Evolutionary conservation across 176 grass and related monocot genomes (phyloP).

Genomic region (Avena sativa): DNA sequence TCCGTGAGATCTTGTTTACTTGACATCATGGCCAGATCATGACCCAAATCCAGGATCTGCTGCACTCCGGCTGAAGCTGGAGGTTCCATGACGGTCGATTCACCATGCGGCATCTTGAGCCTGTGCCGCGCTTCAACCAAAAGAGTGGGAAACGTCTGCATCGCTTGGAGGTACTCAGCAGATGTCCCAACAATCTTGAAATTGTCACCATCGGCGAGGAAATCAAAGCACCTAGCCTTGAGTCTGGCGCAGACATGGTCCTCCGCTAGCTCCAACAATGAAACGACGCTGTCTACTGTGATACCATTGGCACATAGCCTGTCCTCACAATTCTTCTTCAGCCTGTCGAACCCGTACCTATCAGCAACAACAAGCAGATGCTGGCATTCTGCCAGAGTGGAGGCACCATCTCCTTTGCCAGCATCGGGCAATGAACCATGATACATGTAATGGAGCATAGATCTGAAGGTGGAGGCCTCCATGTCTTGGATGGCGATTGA

Average conservation of each 20-base stretch:
- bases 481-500: slow-evolving; percentile 18
- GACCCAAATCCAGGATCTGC: no score
- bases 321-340: slow-evolving; percentile 27
- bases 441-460: slow-evolving; percentile 43
- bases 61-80: no score
- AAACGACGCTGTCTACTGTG: background rate
- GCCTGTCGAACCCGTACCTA: slow-evolving; percentile 4
- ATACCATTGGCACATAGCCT: background rate
- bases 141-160: background rate
- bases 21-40: no score
- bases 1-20: no score
- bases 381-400: background rate
- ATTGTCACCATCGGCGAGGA: background rate
- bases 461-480: slow-evolving; percentile 12
- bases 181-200: slow-evolving; percentile 18
- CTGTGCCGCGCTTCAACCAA: background rate
- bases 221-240: slow-evolving; percentile 40
- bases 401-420: background rate
- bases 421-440: background rate
- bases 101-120: slow-evolving; percentile 6
- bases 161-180: slow-evolving; percentile 19
- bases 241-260: background rate
- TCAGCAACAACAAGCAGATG: background rate
- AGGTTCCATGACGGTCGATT: background rate
- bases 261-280: background rate